Base-by-base conservation (phyloP, 192 early-diverging fungal species). In the Backusella tuberculispora region DNA sequence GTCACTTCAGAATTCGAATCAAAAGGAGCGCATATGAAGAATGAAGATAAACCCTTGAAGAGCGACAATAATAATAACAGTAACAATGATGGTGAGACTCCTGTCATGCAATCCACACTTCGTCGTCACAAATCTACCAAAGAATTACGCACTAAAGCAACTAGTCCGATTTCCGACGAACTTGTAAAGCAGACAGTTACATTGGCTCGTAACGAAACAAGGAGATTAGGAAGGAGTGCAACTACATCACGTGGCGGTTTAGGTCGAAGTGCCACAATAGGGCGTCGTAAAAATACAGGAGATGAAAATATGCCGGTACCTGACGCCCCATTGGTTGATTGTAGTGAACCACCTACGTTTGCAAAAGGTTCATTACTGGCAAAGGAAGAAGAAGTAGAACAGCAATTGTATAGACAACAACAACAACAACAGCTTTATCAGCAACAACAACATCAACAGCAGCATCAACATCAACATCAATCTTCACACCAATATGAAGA, bases 331-430 rank as follows among this genome's bases (percentile, higher is more conserved):
- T 26, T 72, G 47, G 42, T 72, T 63, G 71, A 72, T 40, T 72
- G 46, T 53, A 60, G 34, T 56, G 71, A 72, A 15, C 71, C 71
- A 10, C 10, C 41, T 72, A 53, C 71, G 7, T 72, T 72, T 56
- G 71, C 71, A 14, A 75, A 75, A 41, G 74, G 74, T 9, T 75
- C 74, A 53, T 50, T 75, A 66, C 21, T 75, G n/a, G 74, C 64
- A 24, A 75, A 75, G 34, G 74, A 75, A 15, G 65, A 75, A 29
- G 6, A 3, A 5, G 15, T 1, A 3, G 37, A 56, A 50, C 70
- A 71, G 26, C 14, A 17, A 38, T 6, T 56, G 17, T 21, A 41
- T 19, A 34, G 40, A 42, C 70, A 71, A 60, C 70, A 71, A 42
- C 70, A 71, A 12, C 41, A 53, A 10, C 50, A 53, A 3, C 50